A percentile compares a stretch with the other conserved stretches of the same genome.
phyloP scores from a whole-genome alignment of 2,329 filamentous ascomycete species.

The Colletotrichum lindemuthianum region DNA sequence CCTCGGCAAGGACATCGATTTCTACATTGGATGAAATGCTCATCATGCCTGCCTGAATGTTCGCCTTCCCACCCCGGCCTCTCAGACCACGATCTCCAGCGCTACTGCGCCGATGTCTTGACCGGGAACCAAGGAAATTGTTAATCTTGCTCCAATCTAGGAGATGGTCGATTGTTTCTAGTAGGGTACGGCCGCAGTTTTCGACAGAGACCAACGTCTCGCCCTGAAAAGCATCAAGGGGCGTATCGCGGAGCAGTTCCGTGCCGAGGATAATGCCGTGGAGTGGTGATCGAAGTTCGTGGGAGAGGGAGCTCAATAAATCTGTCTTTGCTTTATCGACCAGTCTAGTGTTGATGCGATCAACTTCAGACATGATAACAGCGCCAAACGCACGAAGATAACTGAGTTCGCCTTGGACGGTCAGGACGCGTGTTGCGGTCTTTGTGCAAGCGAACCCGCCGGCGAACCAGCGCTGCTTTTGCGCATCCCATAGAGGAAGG shows the following conservation, averaged over 20 bases:
- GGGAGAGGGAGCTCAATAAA: conserved; percentile 68
- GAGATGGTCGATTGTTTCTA: conserved; percentile 61
- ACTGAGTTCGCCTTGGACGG: conserved; percentile 58
- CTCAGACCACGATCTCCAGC: conserved; percentile 21
- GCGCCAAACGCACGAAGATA: conserved; percentile 63
- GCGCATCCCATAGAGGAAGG: conserved; percentile 59
- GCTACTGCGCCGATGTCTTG: conserved; percentile 2
- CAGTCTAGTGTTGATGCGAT: conserved; percentile 50
- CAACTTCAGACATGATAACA: conserved; percentile 66
- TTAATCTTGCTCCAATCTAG: conserved; percentile 56
- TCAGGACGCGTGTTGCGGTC: conserved; percentile 54
- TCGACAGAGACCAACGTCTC: conserved; percentile 56
- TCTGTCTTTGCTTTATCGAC: conserved; percentile 64
- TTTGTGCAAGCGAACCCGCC: conserved; percentile 61
- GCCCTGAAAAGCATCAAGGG: conserved; percentile 53
- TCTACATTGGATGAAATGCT: conserved; percentile 42
- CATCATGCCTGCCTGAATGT: conserved; percentile 37
- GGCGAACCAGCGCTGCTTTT: conserved; percentile 58
- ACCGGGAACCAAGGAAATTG: conserved; percentile 38
- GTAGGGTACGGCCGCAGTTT: conserved; percentile 54
- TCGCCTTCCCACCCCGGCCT: conserved; percentile 7
- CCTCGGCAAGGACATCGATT: conserved; percentile 46
- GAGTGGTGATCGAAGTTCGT: conserved; percentile 69
- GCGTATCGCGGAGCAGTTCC: conserved; percentile 63
- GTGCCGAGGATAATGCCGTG: conserved; percentile 67